Conservation (phyloP, 108 stramenopile genomes). For the Pseudonitzschia pungens region DNA sequence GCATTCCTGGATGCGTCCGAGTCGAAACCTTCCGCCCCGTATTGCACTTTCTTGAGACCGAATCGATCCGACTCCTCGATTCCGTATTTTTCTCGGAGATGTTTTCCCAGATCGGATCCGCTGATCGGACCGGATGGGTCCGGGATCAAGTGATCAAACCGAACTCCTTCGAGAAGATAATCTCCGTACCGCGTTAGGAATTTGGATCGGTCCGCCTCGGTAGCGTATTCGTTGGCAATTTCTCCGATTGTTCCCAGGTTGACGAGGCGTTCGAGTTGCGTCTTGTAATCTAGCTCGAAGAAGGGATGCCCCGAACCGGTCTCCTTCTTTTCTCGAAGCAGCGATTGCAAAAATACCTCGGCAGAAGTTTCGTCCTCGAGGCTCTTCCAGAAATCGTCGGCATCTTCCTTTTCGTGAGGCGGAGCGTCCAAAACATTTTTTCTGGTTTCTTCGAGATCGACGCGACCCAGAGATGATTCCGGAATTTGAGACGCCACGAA, state of each 20-base stretch:
- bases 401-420: constrained; percentile 49
- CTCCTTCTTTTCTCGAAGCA: constrained; percentile 19
- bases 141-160: constrained; percentile 73
- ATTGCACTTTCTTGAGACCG: constrained; percentile 57
- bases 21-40: constrained; percentile 64
- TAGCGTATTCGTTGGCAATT: constrained; percentile 68
- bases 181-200: constrained; percentile 74
- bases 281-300: constrained; percentile 51
- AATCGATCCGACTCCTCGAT: constrained; percentile 45
- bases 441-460: constrained; percentile 78
- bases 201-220: constrained; percentile 47
- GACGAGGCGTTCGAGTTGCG: constrained; percentile 65
- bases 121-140: constrained; percentile 75
- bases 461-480: constrained; percentile 41
- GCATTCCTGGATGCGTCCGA: constrained; percentile 48
- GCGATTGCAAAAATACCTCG: constrained; percentile 57
- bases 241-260: constrained; percentile 75
- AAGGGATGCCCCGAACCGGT: constrained; percentile 43
- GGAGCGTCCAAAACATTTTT: constrained; percentile 61
- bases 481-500: constrained; percentile 58
- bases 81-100: constrained; percentile 24
- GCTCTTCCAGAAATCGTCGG: constrained; percentile 68
- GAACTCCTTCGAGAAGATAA: constrained; percentile 72
- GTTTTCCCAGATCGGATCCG: constrained; percentile 53
- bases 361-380: constrained; percentile 64